Evolutionary conservation across 2,329 filamentous ascomycete species (phyloP), one percentile per base, ranked within the genome.

Genomic region (Sporothrix inflata): DNA sequence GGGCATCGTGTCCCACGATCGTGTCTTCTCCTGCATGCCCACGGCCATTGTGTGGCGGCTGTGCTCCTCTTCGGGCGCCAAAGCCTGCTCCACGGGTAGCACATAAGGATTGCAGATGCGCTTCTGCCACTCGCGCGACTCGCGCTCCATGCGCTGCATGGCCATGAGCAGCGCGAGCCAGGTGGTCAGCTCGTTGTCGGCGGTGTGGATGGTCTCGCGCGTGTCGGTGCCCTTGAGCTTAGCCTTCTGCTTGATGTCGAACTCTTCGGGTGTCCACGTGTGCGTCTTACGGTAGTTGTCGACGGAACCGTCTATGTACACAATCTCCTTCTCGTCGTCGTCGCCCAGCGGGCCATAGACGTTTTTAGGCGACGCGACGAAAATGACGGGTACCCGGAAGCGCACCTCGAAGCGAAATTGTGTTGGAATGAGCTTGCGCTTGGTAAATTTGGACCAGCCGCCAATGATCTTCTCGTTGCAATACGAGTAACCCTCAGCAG

Each of bases 141-240:
- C 79, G 0, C 75, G 71, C 76, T 88, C 86, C 82, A 87, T 86
- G 21, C 77, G 77, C 74, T 88, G 86, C 0, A 88, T 77, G 6
- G 83, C 82, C 9, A 82, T 83, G 19, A 88, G 80, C 8, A 89
- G 78, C 3, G 82, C 81, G 1, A 86, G 80, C 86, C 86, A 88
- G 1, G 86, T 87, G 3, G 85, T 85, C 14, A 83, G 78, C 76
- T 88, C 86, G 70, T 88, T 87, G 74, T 88, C 86, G 9, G 86
- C 85, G 0, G 86, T 88, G 74, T 86, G 85, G 1, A 88, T 81
- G 60, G 53, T 70, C 40, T 74, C 69, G 30, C 72, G 70, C 14
- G 51, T 71, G 34, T 70, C 70, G 12, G 27, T 40, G 65, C 79
- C 71, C 40, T 51, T 30, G n/a, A 38, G 61, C 4, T 47, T 49